A percentile compares a stretch with the other conserved stretches of the same genome.
Conservation (phyloP, 2,329 filamentous ascomycete genomes). For the Xylariaceae sp. region DNA sequence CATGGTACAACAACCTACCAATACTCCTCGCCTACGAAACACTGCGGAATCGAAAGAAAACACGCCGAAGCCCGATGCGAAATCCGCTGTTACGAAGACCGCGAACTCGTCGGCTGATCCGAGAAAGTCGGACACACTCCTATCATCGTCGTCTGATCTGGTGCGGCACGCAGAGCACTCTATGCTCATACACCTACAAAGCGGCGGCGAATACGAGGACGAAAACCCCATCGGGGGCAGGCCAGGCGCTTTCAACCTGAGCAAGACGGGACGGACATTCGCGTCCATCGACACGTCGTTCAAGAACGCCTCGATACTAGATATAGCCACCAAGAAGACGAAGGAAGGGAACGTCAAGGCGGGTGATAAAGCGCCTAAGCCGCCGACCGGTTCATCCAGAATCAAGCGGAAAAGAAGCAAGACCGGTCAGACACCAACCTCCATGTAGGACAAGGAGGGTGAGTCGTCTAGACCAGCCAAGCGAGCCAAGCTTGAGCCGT, state of each 20-base stretch:
- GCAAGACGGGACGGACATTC: conserved; percentile 52
- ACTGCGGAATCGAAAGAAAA: conserved; percentile 39
- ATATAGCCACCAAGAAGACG: conserved; percentile 20
- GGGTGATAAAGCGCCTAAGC: conserved; percentile 33
- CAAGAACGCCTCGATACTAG: conserved; percentile 23
- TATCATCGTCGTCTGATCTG: conserved; percentile 37
- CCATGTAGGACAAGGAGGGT: conserved; percentile 9
- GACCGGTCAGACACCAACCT: conserved; percentile 20
- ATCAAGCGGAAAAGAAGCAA: conserved; percentile 21
- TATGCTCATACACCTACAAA: conserved; percentile 50
- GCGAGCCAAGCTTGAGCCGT: too few species aligned
- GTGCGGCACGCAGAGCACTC: conserved; percentile 51
- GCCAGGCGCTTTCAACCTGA: conserved; percentile 60
- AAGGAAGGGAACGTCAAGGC: conserved; percentile 25
- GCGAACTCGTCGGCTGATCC: conserved; percentile 24
- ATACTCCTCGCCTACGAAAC: conserved; percentile 27
- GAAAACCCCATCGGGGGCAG: conserved; percentile 63
- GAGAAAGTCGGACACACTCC: conserved; percentile 32
- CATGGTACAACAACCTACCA: conserved; percentile 28
- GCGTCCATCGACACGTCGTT: conserved; percentile 26
- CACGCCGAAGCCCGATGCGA: conserved; percentile 41
- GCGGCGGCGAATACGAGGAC: conserved; percentile 60
- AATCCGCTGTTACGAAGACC: conserved; percentile 17
- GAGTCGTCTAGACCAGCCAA: not conserved
- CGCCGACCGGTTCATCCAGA: conserved; percentile 27